phyloP scores from a whole-genome alignment of 306 rosid genomes.

The Delonix regia region DNA sequence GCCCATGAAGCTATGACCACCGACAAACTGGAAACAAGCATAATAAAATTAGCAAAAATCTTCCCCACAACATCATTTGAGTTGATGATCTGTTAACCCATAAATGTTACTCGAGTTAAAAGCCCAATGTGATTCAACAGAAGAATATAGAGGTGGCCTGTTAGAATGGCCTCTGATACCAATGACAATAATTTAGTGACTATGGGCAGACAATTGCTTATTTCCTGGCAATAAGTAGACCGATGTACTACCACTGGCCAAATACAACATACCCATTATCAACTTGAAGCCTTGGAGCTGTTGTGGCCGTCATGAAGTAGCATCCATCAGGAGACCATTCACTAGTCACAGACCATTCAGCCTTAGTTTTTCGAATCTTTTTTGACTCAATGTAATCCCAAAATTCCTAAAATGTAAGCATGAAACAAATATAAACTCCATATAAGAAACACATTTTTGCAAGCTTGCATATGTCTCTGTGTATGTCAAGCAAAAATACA shows the following conservation, averaged over 20 bases:
- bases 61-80: constrained; percentile 14
- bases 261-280: constrained; percentile 78
- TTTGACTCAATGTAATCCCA: constrained; percentile 83
- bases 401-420: constrained; percentile 65
- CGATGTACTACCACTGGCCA: constrained; percentile 21
- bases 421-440: constrained; percentile 25
- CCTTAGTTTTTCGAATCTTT: constrained; percentile 72
- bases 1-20: background rate
- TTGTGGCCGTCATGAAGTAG: constrained; percentile 97
- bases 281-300: constrained; percentile 97
- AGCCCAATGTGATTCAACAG: constrained; percentile 7
- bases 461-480: constrained; percentile 20
- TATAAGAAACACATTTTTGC: constrained; percentile 16
- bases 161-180: constrained; percentile 23
- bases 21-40: constrained; percentile 28
- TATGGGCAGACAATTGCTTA: constrained; percentile 4
- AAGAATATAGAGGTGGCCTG: constrained; percentile 22
- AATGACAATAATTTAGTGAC: constrained; percentile 6
- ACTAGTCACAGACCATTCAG: constrained; percentile 92
- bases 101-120: constrained; percentile 24
- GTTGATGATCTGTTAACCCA: constrained; percentile 9
- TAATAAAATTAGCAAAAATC: constrained; percentile 17
- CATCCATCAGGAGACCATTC: constrained; percentile 98
- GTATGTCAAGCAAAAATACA: constrained; percentile 7
- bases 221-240: constrained; percentile 18